Evolutionary conservation across 1,284 basidiomycete species (phyloP).

Genomic region (Heterobasidion annosum): DNA sequence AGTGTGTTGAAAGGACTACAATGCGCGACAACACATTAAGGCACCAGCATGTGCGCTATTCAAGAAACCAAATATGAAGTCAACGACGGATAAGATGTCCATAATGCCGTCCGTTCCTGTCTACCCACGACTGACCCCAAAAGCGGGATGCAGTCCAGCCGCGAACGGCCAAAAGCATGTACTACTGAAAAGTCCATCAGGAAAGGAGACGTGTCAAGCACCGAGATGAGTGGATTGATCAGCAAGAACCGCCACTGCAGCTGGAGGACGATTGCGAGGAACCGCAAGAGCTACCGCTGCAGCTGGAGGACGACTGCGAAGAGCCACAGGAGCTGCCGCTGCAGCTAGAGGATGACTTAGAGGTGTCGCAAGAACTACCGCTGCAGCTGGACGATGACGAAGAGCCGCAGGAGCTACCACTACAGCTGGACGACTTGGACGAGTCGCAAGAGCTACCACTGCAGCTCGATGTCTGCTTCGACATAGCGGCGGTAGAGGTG

Average conservation of each 20-base stretch:
- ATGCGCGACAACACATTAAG: not conserved
- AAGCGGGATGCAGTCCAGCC: not conserved
- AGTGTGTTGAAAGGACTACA: not conserved
- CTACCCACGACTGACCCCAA: not conserved
- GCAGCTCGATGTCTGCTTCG: slow-evolving; percentile 8
- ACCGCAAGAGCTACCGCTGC: slow-evolving; percentile 1
- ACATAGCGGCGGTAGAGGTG: slow-evolving; percentile 15
- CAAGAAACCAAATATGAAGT: not conserved
- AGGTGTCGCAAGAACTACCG: slow-evolving; percentile 5
- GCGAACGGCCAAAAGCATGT: not conserved
- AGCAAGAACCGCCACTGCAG: slow-evolving; percentile 1
- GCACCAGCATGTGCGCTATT: not conserved
- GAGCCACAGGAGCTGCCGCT: slow-evolving; percentile 1
- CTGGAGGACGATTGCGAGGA: slow-evolving; percentile 6
- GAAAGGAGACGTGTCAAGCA: not conserved
- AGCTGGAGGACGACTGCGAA: not conserved
- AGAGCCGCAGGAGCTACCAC: not conserved
- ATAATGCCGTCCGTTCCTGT: not conserved
- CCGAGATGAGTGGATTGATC: not conserved
- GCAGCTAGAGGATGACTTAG: not conserved
- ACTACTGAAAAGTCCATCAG: not conserved
- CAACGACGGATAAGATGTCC: not conserved
- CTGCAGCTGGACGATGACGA: slow-evolving; percentile 8
- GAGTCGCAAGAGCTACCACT: slow-evolving; percentile 5
- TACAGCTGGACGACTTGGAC: not conserved